phyloP scores from a whole-genome alignment of 257 asterid genomes.

The Capsicum chinense region DNA sequence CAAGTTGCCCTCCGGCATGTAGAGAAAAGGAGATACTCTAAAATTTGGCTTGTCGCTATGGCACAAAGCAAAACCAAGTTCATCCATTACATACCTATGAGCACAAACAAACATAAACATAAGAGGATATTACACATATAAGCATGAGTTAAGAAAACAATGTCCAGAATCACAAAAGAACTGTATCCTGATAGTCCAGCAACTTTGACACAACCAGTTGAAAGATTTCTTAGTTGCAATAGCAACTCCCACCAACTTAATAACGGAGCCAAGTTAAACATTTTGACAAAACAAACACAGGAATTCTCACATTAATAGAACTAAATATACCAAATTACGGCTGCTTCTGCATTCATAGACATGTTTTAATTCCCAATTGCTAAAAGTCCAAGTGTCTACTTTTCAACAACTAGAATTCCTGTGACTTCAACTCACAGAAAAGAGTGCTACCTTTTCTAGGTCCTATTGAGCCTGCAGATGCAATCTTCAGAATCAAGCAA shows the following conservation, averaged over 20 bases:
- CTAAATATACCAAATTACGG: too few species aligned
- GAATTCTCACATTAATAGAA: background rate
- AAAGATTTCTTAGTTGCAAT: background rate
- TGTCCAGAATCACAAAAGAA: conserved; percentile 1
- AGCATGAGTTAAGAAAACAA: background rate
- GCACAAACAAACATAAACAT: conserved; percentile 26
- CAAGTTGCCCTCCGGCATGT: conserved; percentile 91
- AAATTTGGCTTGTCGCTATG: conserved; percentile 91
- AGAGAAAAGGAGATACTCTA: conserved; percentile 90
- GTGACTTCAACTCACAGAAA: conserved; percentile 6
- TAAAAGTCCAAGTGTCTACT: background rate
- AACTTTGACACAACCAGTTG: conserved; percentile 1
- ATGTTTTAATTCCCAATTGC: background rate
- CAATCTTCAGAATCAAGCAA: conserved; percentile 8
- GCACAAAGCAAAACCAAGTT: conserved; percentile 94
- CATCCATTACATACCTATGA: conserved; percentile 97
- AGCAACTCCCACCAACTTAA: conserved; percentile 19
- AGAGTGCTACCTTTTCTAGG: background rate
- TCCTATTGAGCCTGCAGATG: background rate
- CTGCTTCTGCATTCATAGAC: background rate
- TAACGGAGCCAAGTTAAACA: background rate
- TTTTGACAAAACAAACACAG: background rate
- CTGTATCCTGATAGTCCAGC: conserved; percentile 19
- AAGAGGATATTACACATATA: background rate
- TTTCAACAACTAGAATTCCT: background rate